These are phyloP conservation scores for Metarhizium robertsii DNA, from an alignment of 2,329 filamentous ascomycete genomes.

Conservation along the genomic window DNA sequence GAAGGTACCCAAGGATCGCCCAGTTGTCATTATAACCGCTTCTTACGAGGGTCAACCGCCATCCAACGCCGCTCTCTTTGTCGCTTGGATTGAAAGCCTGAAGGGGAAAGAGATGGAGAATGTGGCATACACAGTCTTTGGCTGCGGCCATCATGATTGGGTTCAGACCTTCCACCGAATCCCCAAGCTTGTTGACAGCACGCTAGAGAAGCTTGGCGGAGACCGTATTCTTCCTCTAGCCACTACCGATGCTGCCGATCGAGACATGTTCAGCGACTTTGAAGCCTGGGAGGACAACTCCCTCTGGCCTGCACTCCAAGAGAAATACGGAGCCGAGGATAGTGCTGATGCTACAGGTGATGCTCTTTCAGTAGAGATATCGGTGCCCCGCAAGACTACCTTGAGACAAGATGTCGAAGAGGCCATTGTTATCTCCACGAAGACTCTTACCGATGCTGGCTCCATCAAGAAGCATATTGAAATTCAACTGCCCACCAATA, in stretches of 20 bases:
- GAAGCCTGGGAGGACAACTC: conserved; percentile 56
- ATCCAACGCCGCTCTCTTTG: conserved; percentile 62
- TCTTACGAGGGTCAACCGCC: conserved; percentile 68
- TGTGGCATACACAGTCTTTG: conserved; percentile 60
- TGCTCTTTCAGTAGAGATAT: conserved; percentile 37
- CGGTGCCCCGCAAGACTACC: conserved; percentile 42
- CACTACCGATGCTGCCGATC: conserved; percentile 48
- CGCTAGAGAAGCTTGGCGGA: conserved; percentile 30
- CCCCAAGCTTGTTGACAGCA: conserved; percentile 51
- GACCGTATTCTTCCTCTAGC: conserved; percentile 36
- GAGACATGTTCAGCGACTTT: conserved; percentile 59
- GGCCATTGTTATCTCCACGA: conserved; percentile 46
- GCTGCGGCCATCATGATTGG: conserved; percentile 53
- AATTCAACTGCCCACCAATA: conserved; percentile 55
- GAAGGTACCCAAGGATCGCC: conserved; percentile 48
- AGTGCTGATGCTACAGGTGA: conserved; percentile 3
- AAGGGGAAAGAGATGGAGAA: conserved; percentile 41
- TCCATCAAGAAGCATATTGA: conserved; percentile 56
- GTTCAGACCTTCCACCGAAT: conserved; percentile 56
- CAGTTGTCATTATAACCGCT: conserved; percentile 58
- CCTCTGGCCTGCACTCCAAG: conserved; percentile 39
- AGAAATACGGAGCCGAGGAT: conserved; percentile 29
- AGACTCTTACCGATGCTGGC: conserved; percentile 38
- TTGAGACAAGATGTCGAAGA: conserved; percentile 56
- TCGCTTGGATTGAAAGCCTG: conserved; percentile 52